Conservation (phyloP, 2,329 filamentous ascomycete genomes). For the Sporothrix protearum region DNA sequence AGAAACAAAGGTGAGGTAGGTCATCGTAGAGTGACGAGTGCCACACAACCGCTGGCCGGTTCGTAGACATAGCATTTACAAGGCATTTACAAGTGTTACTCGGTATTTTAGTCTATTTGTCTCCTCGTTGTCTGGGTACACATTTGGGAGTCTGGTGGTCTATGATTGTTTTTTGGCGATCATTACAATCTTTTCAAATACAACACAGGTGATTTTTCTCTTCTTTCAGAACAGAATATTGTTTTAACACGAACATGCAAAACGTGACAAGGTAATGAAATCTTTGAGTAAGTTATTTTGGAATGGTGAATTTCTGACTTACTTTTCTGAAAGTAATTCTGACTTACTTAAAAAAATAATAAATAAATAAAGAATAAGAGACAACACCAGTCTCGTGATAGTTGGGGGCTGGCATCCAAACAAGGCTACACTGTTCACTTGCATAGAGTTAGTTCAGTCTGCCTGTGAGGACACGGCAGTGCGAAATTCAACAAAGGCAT, state of each 20-base stretch:
- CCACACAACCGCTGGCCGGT: neutral
- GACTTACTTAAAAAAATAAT: too few relatives aligned
- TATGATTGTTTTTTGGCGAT: neutral
- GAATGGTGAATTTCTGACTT: too few relatives aligned
- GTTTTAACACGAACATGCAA: neutral
- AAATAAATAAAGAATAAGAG: too few relatives aligned
- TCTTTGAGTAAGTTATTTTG: too few relatives aligned
- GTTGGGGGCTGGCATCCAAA: too few relatives aligned
- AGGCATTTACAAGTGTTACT: neutral
- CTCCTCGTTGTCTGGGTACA: neutral
- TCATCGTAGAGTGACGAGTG: neutral
- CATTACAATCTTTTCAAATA: neutral
- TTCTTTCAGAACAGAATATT: neutral
- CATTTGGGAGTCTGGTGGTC: neutral
- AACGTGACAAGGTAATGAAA: neutral
- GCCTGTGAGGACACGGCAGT: too few relatives aligned
- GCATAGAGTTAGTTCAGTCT: too few relatives aligned
- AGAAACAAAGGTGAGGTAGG: neutral
- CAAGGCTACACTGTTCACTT: too few relatives aligned
- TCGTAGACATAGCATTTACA: neutral
- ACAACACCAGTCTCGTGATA: too few relatives aligned
- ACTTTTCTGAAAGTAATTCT: neutral
- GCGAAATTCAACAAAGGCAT: neutral
- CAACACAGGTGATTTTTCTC: neutral
- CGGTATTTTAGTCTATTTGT: neutral